Percentiles rank a stretch among this genome's conserved stretches.
Evolutionary conservation across 306 rosid species (phyloP).

Genomic region (Quercus variabilis): DNA sequence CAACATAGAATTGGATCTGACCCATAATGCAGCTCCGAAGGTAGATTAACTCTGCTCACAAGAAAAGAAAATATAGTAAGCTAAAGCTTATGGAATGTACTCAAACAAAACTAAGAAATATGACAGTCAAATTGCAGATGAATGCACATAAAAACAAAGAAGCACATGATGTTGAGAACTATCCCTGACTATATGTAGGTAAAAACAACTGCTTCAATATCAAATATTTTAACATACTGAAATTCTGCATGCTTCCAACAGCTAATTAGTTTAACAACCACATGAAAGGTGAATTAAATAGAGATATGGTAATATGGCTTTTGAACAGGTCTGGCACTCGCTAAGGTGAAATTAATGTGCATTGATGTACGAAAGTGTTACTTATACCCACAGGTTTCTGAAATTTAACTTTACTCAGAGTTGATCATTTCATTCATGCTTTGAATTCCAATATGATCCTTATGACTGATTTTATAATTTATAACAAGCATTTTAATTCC

Average conservation of each 20-base stretch:
- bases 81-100: not conserved
- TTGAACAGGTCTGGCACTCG: not conserved
- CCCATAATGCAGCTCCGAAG: slow-evolving; percentile 43
- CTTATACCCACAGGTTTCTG: not conserved
- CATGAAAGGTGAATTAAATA: not conserved
- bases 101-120: not conserved
- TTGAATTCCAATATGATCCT: not conserved
- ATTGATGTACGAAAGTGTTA: not conserved
- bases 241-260: not conserved
- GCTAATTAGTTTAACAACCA: not conserved
- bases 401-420: not conserved
- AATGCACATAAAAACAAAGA: not conserved
- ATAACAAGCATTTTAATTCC: no score
- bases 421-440: not conserved
- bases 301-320: not conserved
- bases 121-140: not conserved
- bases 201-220: not conserved
- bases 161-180: not conserved
- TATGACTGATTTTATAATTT: no score
- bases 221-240: not conserved
- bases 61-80: not conserved
- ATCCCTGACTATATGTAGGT: not conserved
- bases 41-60: slow-evolving; percentile 49
- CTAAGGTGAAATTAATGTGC: not conserved
- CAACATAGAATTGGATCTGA: slow-evolving; percentile 45